Percentiles rank a stretch among this genome's conserved stretches.
phyloP scores from a whole-genome alignment of 441 rosid species.

The Macaranga tanarius region DNA sequence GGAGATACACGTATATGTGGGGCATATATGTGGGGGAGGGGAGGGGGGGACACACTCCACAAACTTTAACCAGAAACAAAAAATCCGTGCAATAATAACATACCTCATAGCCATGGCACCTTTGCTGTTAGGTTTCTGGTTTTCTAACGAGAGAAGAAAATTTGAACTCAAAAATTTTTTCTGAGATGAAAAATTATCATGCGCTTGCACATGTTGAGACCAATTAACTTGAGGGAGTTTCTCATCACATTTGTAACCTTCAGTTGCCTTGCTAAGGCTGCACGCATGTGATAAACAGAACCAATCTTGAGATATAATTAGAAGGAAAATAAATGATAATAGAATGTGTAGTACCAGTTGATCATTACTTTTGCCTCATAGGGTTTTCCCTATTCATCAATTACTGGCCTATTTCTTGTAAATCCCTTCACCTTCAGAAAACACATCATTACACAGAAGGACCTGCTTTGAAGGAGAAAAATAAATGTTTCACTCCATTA shows the following conservation, averaged over 20 bases:
- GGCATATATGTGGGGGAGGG: too few species aligned
- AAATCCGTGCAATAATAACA: not conserved
- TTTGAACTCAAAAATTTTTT: conserved; percentile 55
- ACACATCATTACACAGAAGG: not conserved
- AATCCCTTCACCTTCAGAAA: conserved; percentile 3
- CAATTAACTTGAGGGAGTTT: conserved; percentile 67
- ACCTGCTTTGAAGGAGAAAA: conserved; percentile 12
- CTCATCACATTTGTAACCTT: conserved; percentile 38
- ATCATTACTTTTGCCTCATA: conserved; percentile 37
- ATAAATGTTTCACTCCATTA: not conserved
- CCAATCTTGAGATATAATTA: conserved; percentile 16
- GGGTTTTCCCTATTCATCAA: conserved; percentile 36
- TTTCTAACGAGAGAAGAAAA: conserved; percentile 63
- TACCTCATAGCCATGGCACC: conserved; percentile 57
- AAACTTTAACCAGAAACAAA: not conserved
- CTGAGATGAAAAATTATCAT: conserved; percentile 35
- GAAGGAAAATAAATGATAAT: conserved; percentile 8
- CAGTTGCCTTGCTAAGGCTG: conserved; percentile 44
- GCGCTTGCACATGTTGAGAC: conserved; percentile 58
- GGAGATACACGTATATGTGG: not conserved
- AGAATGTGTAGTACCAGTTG: conserved; percentile 1
- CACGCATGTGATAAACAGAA: conserved; percentile 24
- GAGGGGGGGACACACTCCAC: conserved; percentile 5
- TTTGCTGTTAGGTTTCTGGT: conserved; percentile 52
- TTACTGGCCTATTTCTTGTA: conserved; percentile 2